These are phyloP conservation scores for Juglanconis oblonga DNA, from an alignment of 2,329 filamentous ascomycete genomes.

Conservation along the genomic window DNA sequence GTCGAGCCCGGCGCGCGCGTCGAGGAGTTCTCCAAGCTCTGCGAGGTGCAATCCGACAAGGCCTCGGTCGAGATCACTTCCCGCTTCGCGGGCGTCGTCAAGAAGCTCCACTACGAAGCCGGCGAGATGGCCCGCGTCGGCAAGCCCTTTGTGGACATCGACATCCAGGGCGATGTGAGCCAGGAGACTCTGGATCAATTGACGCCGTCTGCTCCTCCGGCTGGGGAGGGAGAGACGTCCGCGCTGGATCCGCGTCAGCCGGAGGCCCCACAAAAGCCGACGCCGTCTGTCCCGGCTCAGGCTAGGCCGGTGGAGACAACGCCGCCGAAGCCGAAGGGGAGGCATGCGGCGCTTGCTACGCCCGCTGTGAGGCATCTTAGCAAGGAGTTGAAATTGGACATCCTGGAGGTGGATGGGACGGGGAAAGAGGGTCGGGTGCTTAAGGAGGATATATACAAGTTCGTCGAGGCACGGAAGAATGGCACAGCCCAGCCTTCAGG, in stretches of 20 bases:
- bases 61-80: constrained; percentile 90
- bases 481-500: constrained; percentile 20
- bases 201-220: constrained; percentile 27
- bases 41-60: constrained; percentile 98
- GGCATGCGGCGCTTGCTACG: constrained; percentile 75
- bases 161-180: constrained; percentile 76
- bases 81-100: constrained; percentile 90
- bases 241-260: constrained; percentile 28
- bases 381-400: constrained; percentile 75
- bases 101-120: constrained; percentile 91
- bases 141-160: constrained; percentile 91
- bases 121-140: constrained; percentile 97
- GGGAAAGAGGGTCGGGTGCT: constrained; percentile 87
- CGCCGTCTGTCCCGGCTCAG: constrained; percentile 5
- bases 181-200: constrained; percentile 52
- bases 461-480: constrained; percentile 54
- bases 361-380: constrained; percentile 87
- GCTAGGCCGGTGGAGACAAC: constrained; percentile 11
- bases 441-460: constrained; percentile 86
- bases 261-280: constrained; percentile 18
- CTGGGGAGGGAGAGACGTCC: constrained; percentile 19
- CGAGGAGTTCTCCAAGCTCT: constrained; percentile 96
- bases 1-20: constrained; percentile 92
- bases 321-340: constrained; percentile 46
- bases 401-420: constrained; percentile 75